phyloP scores from a whole-genome alignment of 1,284 basidiomycete species.

The Leccinum subrobustum region DNA sequence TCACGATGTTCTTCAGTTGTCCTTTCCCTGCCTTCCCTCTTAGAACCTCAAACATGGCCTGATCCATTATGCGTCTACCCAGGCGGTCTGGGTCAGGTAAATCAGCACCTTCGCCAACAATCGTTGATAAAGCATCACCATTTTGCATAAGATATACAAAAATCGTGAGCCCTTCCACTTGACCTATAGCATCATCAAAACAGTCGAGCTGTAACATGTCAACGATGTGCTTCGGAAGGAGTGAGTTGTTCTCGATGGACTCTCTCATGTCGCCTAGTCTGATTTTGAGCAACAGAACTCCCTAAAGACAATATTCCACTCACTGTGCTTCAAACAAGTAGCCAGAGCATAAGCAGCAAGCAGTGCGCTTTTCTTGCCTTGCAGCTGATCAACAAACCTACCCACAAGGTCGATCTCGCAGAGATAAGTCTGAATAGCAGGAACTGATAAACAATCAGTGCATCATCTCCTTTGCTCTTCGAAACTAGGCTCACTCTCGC shows the following conservation, averaged over 20 bases:
- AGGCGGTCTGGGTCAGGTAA: neutral
- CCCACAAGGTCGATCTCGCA: no score
- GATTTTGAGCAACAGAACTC: neutral
- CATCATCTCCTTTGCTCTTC: no score
- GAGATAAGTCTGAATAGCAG: no score
- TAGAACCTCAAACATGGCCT: neutral
- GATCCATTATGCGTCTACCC: neutral
- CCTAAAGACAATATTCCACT: no score
- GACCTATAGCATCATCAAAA: neutral
- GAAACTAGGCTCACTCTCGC: no score
- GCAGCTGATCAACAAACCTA: no score
- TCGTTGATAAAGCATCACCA: neutral
- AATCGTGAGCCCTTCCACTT: neutral
- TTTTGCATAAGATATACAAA: neutral
- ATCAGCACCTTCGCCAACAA: neutral
- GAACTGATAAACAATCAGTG: no score
- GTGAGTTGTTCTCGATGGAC: no score
- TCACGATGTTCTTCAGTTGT: neutral
- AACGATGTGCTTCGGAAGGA: neutral
- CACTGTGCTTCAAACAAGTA: no score
- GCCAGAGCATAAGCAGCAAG: no score
- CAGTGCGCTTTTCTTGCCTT: no score
- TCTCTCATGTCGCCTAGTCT: constrained; percentile 18
- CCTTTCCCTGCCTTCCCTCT: neutral
- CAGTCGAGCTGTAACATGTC: neutral